phyloP scores from a whole-genome alignment of 2,329 filamentous ascomycete genomes.

The Pseudopyricularia javanii region DNA sequence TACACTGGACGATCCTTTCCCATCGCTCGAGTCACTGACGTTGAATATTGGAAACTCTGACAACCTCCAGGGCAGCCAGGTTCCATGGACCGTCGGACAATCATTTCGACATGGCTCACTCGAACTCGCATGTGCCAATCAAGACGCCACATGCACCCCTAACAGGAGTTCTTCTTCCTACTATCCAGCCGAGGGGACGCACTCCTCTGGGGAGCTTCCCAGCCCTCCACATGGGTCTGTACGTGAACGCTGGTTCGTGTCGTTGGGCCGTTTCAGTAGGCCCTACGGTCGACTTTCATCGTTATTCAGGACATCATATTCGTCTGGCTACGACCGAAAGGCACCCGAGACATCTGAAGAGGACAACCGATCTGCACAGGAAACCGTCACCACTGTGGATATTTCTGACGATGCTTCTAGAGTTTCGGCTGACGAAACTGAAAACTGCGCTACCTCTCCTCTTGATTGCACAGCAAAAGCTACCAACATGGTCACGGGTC shows the following conservation, averaged over 20 bases:
- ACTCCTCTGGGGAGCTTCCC: conserved; percentile 6
- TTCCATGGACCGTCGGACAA: not conserved
- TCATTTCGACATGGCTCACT: not conserved
- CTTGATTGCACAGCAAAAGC: not conserved
- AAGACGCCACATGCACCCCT: not conserved
- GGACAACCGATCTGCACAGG: not conserved
- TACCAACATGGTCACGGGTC: not conserved
- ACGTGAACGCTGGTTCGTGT: not conserved
- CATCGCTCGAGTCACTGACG: conserved; percentile 1
- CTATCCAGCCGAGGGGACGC: conserved; percentile 9
- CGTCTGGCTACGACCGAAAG: not conserved
- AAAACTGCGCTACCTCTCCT: not conserved
- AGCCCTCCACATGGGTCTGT: conserved; percentile 4
- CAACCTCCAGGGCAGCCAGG: not conserved
- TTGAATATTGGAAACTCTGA: not conserved
- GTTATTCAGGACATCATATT: conserved; percentile 1
- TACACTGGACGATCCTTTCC: not conserved
- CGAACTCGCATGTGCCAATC: not conserved
- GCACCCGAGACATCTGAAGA: not conserved
- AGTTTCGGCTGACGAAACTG: not conserved
- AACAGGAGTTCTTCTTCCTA: conserved; percentile 10
- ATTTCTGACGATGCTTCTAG: not conserved
- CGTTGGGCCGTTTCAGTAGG: not conserved
- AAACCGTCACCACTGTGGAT: conserved; percentile 1
- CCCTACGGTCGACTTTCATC: conserved; percentile 1